Percentiles rank a stretch among this genome's conserved stretches.
Conservation (phyloP, 257 asterid species). For the Lycium barbarum region DNA sequence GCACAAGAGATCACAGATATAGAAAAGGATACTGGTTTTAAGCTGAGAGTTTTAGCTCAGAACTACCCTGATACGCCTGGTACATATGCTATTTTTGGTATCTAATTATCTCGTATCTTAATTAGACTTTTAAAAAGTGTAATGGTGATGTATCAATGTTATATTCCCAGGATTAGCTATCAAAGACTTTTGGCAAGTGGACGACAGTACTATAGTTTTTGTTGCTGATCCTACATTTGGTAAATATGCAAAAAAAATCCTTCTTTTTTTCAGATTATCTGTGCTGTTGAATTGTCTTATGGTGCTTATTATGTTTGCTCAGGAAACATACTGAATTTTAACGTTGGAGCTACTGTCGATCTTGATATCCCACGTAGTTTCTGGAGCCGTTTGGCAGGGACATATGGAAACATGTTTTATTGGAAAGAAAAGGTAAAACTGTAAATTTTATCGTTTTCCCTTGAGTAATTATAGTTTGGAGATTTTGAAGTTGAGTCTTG, state of each 20-base stretch:
- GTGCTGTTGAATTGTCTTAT: background rate
- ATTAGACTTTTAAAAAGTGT: background rate
- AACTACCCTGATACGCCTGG: constrained; percentile 98
- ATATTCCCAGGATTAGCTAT: constrained; percentile 75
- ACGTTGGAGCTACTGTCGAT: constrained; percentile 89
- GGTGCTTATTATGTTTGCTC: constrained; percentile 21
- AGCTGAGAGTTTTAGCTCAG: constrained; percentile 87
- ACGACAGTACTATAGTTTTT: constrained; percentile 83
- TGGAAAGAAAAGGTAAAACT: constrained; percentile 87
- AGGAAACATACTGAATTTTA: constrained; percentile 93
- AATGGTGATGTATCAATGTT: background rate
- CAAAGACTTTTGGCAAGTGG: constrained; percentile 89
- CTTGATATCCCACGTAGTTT: constrained; percentile 92
- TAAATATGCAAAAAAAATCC: constrained; percentile 35
- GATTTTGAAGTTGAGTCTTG: background rate
- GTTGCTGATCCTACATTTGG: constrained; percentile 98
- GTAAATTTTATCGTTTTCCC: background rate
- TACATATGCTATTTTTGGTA: constrained; percentile 27
- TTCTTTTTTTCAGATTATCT: background rate
- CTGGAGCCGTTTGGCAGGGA: constrained; percentile 94
- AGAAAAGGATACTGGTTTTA: constrained; percentile 87
- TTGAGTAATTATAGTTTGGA: background rate
- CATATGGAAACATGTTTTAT: constrained; percentile 88
- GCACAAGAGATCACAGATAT: constrained; percentile 72
- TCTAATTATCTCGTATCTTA: constrained; percentile 7